These are phyloP conservation scores for Penicillium carneum DNA, from an alignment of 2,329 filamentous ascomycete species.

Conservation along the genomic window DNA sequence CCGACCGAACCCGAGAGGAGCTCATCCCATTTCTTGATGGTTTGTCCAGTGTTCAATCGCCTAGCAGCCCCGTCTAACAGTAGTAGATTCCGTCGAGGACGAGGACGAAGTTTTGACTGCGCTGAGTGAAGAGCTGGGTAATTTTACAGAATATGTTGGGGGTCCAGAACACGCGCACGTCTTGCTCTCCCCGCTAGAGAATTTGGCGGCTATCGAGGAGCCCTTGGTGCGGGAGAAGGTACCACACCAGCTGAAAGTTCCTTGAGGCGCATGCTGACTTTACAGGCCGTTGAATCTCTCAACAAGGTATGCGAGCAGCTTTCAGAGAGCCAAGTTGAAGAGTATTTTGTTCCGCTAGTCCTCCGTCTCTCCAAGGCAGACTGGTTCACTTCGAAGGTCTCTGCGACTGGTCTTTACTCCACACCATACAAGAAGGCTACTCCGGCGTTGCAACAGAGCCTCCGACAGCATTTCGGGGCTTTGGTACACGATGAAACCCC, in stretches of 20 bases:
- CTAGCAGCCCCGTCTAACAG: constrained; percentile 33
- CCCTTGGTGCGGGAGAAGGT: constrained; percentile 98
- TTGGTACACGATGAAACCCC: constrained; percentile 98
- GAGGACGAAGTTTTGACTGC: constrained; percentile 98
- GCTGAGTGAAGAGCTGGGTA: constrained; percentile 93
- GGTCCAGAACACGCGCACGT: constrained; percentile 93
- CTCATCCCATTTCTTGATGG: constrained; percentile 98
- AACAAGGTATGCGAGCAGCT: constrained; percentile 98
- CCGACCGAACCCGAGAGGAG: constrained; percentile 96
- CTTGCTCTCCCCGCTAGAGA: constrained; percentile 94
- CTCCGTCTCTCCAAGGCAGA: constrained; percentile 97
- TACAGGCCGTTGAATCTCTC: constrained; percentile 92
- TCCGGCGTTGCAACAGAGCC: constrained; percentile 83
- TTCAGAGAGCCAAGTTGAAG: constrained; percentile 90
- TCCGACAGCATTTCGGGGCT: constrained; percentile 88
- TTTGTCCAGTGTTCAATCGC: constrained; percentile 60
- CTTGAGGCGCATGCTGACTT: constrained; percentile 16
- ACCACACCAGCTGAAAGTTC: not conserved
- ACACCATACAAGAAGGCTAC: constrained; percentile 91
- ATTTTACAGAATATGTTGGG: constrained; percentile 96
- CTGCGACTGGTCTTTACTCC: constrained; percentile 93
- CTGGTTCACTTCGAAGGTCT: constrained; percentile 99
- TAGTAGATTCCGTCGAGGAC: constrained; percentile 93
- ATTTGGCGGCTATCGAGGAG: constrained; percentile 97
- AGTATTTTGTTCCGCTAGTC: constrained; percentile 94